A percentile compares a stretch with the other conserved stretches of the same genome.
Conservation (phyloP, 2,329 filamentous ascomycete species). For the Xylariomycetidae sp. region DNA sequence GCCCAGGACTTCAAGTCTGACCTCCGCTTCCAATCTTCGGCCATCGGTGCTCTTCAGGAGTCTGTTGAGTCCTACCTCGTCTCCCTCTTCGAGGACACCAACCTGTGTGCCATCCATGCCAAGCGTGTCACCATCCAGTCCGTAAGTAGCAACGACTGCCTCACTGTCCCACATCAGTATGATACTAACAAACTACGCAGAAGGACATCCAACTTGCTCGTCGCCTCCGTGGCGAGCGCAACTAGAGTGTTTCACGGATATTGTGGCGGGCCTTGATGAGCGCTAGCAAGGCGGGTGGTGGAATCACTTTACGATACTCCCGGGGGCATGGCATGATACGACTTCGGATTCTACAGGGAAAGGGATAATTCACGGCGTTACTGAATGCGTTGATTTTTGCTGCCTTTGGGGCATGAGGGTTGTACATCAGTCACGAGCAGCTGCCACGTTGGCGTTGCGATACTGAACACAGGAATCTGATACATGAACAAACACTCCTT, state of each 20-base stretch:
- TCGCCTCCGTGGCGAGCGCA: conserved; percentile 89
- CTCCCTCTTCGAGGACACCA: conserved; percentile 97
- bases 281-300: conserved; percentile 19
- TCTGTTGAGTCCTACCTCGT: conserved; percentile 98
- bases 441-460: conserved; percentile 19
- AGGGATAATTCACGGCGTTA: conserved; percentile 38
- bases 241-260: conserved; percentile 47
- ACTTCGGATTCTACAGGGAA: conserved; percentile 34
- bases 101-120: conserved; percentile 97
- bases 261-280: conserved; percentile 17
- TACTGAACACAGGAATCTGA: conserved; percentile 33
- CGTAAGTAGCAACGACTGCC: conserved; percentile 28
- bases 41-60: conserved; percentile 96
- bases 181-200: conserved; percentile 36
- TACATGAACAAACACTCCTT: conserved; percentile 25
- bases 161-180: not conserved
- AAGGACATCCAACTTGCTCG: conserved; percentile 98
- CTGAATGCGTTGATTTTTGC: conserved; percentile 35
- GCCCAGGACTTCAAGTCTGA: conserved; percentile 94
- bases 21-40: conserved; percentile 95
- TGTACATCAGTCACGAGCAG: conserved; percentile 38
- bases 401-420: too few species aligned
- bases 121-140: conserved; percentile 98
- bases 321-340: conserved; percentile 37
- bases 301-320: conserved; percentile 33